A percentile compares a stretch with the other conserved stretches of the same genome.
Evolutionary conservation across 2,329 filamentous ascomycete genomes (phyloP).

Genomic region (Fusarium tupiense): DNA sequence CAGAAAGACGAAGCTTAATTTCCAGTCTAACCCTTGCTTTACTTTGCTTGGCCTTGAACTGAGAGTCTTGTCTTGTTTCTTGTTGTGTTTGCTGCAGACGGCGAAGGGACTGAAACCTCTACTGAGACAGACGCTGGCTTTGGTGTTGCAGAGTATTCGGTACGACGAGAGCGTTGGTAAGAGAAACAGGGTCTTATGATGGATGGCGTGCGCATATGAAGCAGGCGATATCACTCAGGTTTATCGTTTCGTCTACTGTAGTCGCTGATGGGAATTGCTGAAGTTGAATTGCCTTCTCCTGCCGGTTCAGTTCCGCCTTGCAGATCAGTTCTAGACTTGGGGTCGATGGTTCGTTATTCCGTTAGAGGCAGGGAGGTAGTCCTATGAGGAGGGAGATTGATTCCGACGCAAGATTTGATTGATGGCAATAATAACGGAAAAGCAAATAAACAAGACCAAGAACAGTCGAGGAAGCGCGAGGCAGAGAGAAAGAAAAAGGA

Average conservation of each 20-base stretch:
- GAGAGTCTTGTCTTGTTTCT: slow-evolving; percentile 4
- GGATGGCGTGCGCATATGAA: not conserved
- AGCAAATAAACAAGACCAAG: not conserved
- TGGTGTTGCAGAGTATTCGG: slow-evolving; percentile 11
- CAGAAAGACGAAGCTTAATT: slow-evolving; percentile 28
- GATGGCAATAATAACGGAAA: slow-evolving; percentile 13
- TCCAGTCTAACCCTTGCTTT: slow-evolving; percentile 5
- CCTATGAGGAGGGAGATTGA: slow-evolving; percentile 1
- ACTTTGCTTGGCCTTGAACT: not conserved
- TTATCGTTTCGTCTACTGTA: slow-evolving; percentile 26
- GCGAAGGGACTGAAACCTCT: slow-evolving; percentile 31
- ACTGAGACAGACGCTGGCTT: slow-evolving; percentile 26
- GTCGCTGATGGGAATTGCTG: slow-evolving; percentile 9
- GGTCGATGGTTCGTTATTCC: slow-evolving; percentile 19
- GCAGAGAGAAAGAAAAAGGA: not conserved
- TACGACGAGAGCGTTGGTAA: slow-evolving; percentile 2
- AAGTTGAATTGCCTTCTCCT: slow-evolving; percentile 20
- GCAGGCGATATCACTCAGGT: not conserved
- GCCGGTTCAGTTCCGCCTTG: slow-evolving; percentile 15
- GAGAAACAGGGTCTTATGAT: slow-evolving; percentile 8
- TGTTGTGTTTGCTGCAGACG: slow-evolving; percentile 28
- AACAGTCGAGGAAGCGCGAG: not conserved
- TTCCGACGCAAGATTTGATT: slow-evolving; percentile 17
- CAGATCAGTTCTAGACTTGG: slow-evolving; percentile 28
- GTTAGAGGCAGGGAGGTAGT: slow-evolving; percentile 14